Evolutionary conservation across 345 rosid species (phyloP).

Genomic region (Ceriops zippeliana): DNA sequence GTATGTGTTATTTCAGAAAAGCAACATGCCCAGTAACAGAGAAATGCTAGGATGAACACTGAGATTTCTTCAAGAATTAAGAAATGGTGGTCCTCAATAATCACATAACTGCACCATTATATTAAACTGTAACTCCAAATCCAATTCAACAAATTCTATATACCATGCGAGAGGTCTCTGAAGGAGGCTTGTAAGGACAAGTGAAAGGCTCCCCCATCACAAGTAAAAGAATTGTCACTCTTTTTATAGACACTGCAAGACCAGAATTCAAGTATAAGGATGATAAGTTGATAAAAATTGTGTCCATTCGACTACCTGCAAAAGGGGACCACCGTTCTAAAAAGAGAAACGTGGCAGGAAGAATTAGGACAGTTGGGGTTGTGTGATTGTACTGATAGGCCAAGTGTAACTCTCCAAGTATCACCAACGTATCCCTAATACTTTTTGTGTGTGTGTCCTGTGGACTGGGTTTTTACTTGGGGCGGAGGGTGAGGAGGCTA

Average conservation of each 20-base stretch:
- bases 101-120: neutral
- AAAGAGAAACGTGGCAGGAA: too few species aligned
- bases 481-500: too few species aligned
- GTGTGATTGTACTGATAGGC: too few species aligned
- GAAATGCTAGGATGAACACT: too few species aligned
- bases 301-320: conserved; percentile 54
- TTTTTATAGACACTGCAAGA: neutral
- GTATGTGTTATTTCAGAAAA: too few species aligned
- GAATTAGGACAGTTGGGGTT: too few species aligned
- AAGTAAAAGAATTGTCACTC: conserved; percentile 25
- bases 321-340: conserved; percentile 94
- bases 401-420: too few species aligned
- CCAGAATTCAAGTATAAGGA: conserved; percentile 2
- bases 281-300: conserved; percentile 15
- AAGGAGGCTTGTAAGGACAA: conserved; percentile 79
- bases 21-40: too few species aligned
- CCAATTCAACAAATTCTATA: conserved; percentile 21
- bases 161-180: conserved; percentile 82
- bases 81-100: neutral
- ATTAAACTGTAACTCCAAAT: neutral
- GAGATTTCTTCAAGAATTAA: too few species aligned
- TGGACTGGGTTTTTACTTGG: too few species aligned
- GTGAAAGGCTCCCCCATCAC: conserved; percentile 97
- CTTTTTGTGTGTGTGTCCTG: too few species aligned
- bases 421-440: too few species aligned